Percentiles rank a stretch among this genome's conserved stretches.
Evolutionary conservation across 2,329 filamentous ascomycete genomes (phyloP).

Genomic region (Fusarium subglutinans): DNA sequence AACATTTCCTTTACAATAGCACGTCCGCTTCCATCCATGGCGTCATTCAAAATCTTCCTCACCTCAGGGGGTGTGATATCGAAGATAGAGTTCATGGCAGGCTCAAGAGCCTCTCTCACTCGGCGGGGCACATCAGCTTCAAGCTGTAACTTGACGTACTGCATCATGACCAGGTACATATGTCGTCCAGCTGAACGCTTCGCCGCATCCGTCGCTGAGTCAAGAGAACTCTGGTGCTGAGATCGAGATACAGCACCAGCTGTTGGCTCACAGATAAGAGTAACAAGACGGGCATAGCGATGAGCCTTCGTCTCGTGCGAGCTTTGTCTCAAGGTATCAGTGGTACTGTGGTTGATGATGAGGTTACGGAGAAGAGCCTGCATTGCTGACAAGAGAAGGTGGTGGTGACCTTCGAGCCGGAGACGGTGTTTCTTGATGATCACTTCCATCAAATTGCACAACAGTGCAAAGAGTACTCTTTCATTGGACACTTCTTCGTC

Average conservation of each 20-base stretch:
- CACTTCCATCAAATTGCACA: constrained; percentile 64
- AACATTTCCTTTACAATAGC: constrained; percentile 68
- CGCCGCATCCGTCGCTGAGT: constrained; percentile 68
- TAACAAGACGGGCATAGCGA: constrained; percentile 64
- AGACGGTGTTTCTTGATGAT: constrained; percentile 69
- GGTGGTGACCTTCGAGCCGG: constrained; percentile 70
- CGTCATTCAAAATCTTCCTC: constrained; percentile 66
- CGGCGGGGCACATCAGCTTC: constrained; percentile 61
- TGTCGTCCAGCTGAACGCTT: constrained; percentile 69
- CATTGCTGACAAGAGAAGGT: constrained; percentile 63
- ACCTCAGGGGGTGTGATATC: constrained; percentile 65
- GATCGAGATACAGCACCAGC: constrained; percentile 62
- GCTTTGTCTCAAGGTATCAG: constrained; percentile 34
- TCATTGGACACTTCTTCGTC: constrained; percentile 41
- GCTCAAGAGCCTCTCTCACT: constrained; percentile 65
- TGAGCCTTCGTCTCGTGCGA: constrained; percentile 58
- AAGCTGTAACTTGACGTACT: constrained; percentile 69
- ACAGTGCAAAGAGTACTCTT: constrained; percentile 53
- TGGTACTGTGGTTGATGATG: constrained; percentile 48
- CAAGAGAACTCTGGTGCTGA: constrained; percentile 57
- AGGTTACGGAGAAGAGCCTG: constrained; percentile 66
- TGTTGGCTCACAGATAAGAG: constrained; percentile 67
- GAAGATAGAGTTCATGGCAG: constrained; percentile 67
- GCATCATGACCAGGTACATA: constrained; percentile 68
- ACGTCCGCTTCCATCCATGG: constrained; percentile 66